Evolutionary conservation across 768 basidiomycete genomes (phyloP).

Genomic region (Rhizopogon vinicolor): DNA sequence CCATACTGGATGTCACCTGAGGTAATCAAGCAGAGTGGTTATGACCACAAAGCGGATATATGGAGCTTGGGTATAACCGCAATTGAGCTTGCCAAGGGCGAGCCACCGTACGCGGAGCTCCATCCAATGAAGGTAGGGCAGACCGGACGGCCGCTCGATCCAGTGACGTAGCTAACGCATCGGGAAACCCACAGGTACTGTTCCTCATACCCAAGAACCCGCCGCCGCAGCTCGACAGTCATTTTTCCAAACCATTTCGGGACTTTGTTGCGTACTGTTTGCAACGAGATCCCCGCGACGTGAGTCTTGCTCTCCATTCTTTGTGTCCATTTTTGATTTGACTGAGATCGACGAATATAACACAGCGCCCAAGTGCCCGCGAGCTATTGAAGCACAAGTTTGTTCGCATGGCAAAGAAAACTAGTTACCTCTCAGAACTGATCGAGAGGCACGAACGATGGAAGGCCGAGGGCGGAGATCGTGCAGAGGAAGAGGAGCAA

Average conservation of each 20-base stretch:
- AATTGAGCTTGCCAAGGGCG: slow-evolving; percentile 95
- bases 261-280: slow-evolving; percentile 94
- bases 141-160: not conserved
- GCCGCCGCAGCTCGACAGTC: slow-evolving; percentile 84
- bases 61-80: slow-evolving; percentile 98
- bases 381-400: slow-evolving; percentile 97
- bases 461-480: slow-evolving; percentile 84
- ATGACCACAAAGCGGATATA: slow-evolving; percentile 98
- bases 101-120: slow-evolving; percentile 96
- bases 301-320: slow-evolving; percentile 31
- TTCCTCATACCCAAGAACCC: slow-evolving; percentile 99
- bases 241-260: slow-evolving; percentile 88
- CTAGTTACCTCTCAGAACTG: slow-evolving; percentile 89
- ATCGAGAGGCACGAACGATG: slow-evolving; percentile 94
- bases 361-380: slow-evolving; percentile 87
- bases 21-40: slow-evolving; percentile 99
- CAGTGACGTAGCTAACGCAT: not conserved
- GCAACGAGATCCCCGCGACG: slow-evolving; percentile 90
- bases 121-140: slow-evolving; percentile 94
- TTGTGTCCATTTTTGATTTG: not conserved
- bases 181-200: slow-evolving; percentile 58
- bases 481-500: slow-evolving; percentile 66
- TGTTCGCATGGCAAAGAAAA: slow-evolving; percentile 91
- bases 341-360: slow-evolving; percentile 13
- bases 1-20: slow-evolving; percentile 99